Evolutionary conservation across 2,329 filamentous ascomycete species (phyloP).

Genomic region (Hansfordia pulvinata): DNA sequence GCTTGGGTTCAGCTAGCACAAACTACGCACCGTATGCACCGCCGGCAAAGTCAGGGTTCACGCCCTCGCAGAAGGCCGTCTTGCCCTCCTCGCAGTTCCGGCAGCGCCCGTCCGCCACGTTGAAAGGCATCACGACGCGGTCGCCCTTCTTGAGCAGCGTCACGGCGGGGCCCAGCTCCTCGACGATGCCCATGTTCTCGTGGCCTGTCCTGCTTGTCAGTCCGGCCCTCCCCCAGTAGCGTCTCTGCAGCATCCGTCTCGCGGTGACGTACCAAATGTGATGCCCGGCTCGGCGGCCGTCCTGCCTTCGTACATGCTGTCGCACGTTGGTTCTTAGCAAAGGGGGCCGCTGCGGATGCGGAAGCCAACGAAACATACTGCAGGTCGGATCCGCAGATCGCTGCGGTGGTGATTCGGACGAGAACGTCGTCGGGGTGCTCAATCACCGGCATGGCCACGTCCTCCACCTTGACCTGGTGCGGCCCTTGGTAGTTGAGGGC

Average conservation of each 20-base stretch:
- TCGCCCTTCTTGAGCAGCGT: conserved; percentile 49
- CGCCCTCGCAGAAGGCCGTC: conserved; percentile 52
- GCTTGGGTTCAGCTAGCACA: too few species aligned
- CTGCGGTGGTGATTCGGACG: conserved; percentile 51
- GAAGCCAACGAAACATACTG: conserved; percentile 18
- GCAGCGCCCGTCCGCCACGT: conserved; percentile 49
- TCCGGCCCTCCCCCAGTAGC: conserved; percentile 10
- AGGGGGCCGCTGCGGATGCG: too few species aligned
- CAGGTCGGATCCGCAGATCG: conserved; percentile 39
- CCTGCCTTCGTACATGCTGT: conserved; percentile 50
- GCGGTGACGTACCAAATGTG: conserved; percentile 33
- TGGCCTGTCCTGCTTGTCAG: too few species aligned
- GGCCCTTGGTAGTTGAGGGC: conserved; percentile 49
- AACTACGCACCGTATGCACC: conserved; percentile 38
- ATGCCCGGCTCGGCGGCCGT: conserved; percentile 48
- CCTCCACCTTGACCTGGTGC: conserved; percentile 47
- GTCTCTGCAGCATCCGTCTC: conserved; percentile 7
- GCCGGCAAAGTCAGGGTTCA: conserved; percentile 45
- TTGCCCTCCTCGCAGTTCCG: conserved; percentile 50
- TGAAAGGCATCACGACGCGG: conserved; percentile 51
- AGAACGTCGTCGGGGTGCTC: conserved; percentile 52
- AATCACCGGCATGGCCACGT: conserved; percentile 42
- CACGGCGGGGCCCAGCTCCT: conserved; percentile 41
- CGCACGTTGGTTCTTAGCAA: too few species aligned
- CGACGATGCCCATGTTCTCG: conserved; percentile 46